Percentiles rank a stretch among this genome's conserved stretches.
phyloP scores from a whole-genome alignment of 108 stramenopile species.

The Pseudonitzschia pungens region DNA sequence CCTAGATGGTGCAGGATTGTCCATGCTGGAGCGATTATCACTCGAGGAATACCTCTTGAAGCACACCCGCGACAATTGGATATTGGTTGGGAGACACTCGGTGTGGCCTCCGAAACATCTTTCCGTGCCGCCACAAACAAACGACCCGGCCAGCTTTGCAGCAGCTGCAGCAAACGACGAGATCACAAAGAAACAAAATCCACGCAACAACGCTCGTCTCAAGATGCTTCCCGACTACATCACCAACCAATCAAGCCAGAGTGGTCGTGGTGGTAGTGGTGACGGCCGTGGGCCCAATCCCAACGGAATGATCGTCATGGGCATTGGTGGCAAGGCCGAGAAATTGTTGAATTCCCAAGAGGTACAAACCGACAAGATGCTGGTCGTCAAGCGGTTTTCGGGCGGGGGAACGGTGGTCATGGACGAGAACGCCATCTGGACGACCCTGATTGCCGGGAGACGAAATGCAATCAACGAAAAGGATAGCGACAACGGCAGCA shows the following conservation, averaged over 20 bases:
- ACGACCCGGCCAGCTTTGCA: not conserved
- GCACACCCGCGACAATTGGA: conserved; percentile 70
- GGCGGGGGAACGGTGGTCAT: conserved; percentile 96
- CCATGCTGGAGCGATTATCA: conserved; percentile 73
- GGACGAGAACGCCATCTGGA: conserved; percentile 78
- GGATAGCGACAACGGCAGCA: not conserved
- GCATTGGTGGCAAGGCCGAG: conserved; percentile 87
- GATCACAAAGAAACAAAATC: not conserved
- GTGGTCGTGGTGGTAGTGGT: too few species aligned
- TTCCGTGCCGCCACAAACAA: conserved; percentile 11
- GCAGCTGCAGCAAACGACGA: not conserved
- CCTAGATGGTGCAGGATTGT: conserved; percentile 65
- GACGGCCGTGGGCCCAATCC: too few species aligned
- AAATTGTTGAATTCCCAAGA: conserved; percentile 51
- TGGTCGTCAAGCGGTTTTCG: conserved; percentile 84
- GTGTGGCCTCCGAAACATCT: conserved; percentile 41
- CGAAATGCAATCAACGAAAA: too few species aligned
- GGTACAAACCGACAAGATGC: conserved; percentile 56
- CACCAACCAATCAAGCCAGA: too few species aligned
- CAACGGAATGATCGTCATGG: conserved; percentile 70
- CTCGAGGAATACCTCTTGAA: conserved; percentile 84
- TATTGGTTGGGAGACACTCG: conserved; percentile 69
- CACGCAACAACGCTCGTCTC: not conserved
- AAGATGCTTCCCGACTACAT: conserved; percentile 23
- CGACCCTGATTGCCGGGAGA: conserved; percentile 68